phyloP scores from a whole-genome alignment of 805 yeast genomes.

The Metschnikowia chrysomelidarum region DNA sequence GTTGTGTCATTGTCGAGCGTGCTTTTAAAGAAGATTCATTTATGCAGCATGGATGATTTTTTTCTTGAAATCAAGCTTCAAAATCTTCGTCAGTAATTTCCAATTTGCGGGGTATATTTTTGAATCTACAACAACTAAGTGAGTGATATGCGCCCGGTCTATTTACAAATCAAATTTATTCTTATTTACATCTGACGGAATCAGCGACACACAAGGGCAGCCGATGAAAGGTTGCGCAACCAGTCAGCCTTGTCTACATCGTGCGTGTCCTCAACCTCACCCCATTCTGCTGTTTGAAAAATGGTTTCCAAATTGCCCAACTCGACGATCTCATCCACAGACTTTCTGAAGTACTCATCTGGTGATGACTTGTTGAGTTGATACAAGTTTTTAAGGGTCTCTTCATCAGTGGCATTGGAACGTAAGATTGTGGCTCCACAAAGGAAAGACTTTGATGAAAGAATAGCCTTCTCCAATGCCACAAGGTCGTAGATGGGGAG shows the following conservation, averaged over 20 bases:
- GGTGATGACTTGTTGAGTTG: conserved; percentile 34
- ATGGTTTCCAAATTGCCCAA: conserved; percentile 79
- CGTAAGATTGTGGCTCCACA: conserved; percentile 72
- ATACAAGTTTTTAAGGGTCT: conserved; percentile 23
- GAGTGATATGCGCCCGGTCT: too few species aligned
- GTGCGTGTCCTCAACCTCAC: conserved; percentile 97
- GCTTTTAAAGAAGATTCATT: too few species aligned
- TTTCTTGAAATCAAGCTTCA: too few species aligned
- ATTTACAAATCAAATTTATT: too few species aligned
- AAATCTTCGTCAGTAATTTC: too few species aligned
- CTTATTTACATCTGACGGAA: background rate
- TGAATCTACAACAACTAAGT: too few species aligned
- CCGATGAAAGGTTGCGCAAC: conserved; percentile 75
- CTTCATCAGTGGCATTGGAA: conserved; percentile 32
- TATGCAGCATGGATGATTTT: too few species aligned
- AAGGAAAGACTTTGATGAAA: conserved; percentile 81
- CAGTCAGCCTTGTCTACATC: conserved; percentile 95
- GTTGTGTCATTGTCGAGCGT: too few species aligned
- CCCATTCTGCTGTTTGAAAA: conserved; percentile 90
- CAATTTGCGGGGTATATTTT: too few species aligned
- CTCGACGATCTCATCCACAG: conserved; percentile 70
- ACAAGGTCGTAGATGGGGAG: conserved; percentile 77
- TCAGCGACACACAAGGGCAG: conserved; percentile 48
- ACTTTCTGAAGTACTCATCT: conserved; percentile 35
- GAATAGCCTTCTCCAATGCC: conserved; percentile 86